Conservation (phyloP, 208 protist genomes). For the Leptomonas seymouri region DNA sequence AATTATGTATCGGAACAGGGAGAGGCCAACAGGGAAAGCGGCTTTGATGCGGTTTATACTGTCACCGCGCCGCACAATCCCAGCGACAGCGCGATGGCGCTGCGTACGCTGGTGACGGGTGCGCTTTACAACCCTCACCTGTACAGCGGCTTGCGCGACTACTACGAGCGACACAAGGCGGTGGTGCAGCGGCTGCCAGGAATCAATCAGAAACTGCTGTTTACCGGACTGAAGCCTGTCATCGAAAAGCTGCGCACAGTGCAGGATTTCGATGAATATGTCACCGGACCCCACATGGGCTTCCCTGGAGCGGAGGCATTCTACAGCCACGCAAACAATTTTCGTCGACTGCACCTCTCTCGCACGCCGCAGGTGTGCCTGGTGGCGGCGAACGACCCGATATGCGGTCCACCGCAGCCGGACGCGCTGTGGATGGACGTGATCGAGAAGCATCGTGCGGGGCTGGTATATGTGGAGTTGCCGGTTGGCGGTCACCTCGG, state of each 20-base stretch:
- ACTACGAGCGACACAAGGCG: conserved; percentile 50
- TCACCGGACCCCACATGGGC: conserved; percentile 58
- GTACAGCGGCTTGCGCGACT: conserved; percentile 31
- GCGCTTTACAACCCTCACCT: conserved; percentile 35
- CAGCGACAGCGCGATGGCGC: conserved; percentile 24
- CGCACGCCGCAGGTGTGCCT: conserved; percentile 50
- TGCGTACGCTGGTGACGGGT: conserved; percentile 20
- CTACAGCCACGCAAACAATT: conserved; percentile 50
- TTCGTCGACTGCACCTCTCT: conserved; percentile 37
- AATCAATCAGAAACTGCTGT: conserved; percentile 30
- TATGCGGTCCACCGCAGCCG: conserved; percentile 39
- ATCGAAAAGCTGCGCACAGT: conserved; percentile 31
- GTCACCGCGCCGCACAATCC: conserved; percentile 59
- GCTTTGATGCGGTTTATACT: conserved; percentile 44
- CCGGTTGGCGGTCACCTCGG: conserved; percentile 66
- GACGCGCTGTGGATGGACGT: conserved; percentile 36
- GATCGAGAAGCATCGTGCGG: conserved; percentile 26
- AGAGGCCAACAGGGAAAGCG: conserved; percentile 3
- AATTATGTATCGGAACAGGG: conserved; percentile 71
- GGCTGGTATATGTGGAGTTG: conserved; percentile 53
- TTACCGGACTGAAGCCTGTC: conserved; percentile 18
- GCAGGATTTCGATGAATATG: conserved; percentile 46
- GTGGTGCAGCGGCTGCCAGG: conserved; percentile 42
- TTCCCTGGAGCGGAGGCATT: conserved; percentile 41
- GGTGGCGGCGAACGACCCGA: conserved; percentile 48